phyloP scores from a whole-genome alignment of 148 eudicot genomes.

The Suaeda aralocaspica region DNA sequence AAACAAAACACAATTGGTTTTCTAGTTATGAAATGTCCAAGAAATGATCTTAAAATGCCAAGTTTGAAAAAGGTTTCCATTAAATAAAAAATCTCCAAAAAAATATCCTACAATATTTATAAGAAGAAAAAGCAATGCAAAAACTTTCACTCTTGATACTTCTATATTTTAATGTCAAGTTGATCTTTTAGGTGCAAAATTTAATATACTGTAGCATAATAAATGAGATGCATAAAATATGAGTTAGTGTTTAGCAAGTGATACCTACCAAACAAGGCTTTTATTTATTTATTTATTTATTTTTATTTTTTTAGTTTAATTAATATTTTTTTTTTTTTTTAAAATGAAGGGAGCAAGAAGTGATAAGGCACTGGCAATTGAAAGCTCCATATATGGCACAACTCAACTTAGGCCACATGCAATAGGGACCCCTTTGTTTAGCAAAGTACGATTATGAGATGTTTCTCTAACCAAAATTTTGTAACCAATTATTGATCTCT shows the following conservation, averaged over 20 bases:
- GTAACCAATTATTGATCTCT: neutral
- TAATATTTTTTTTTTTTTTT: too few species aligned
- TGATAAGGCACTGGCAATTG: conserved; percentile 14
- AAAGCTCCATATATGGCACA: conserved; percentile 7
- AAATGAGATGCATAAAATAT: neutral
- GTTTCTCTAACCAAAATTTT: neutral
- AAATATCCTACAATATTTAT: too few species aligned
- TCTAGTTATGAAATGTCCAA: neutral
- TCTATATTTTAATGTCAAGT: neutral
- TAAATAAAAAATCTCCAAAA: neutral
- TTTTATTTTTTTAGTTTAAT: too few species aligned
- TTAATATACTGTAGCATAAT: neutral
- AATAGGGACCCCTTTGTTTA: neutral
- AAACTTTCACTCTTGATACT: too few species aligned
- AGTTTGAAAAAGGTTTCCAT: neutral
- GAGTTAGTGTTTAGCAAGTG: neutral
- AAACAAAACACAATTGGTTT: neutral
- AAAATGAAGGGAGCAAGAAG: neutral
- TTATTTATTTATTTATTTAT: too few species aligned
- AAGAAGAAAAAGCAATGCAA: too few species aligned
- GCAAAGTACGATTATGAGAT: neutral
- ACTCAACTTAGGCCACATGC: conserved; percentile 3
- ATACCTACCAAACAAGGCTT: conserved; percentile 2
- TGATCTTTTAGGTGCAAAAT: neutral
- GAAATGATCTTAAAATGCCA: neutral